Conservation (phyloP, 768 basidiomycete genomes). For the Suillus bovinus region DNA sequence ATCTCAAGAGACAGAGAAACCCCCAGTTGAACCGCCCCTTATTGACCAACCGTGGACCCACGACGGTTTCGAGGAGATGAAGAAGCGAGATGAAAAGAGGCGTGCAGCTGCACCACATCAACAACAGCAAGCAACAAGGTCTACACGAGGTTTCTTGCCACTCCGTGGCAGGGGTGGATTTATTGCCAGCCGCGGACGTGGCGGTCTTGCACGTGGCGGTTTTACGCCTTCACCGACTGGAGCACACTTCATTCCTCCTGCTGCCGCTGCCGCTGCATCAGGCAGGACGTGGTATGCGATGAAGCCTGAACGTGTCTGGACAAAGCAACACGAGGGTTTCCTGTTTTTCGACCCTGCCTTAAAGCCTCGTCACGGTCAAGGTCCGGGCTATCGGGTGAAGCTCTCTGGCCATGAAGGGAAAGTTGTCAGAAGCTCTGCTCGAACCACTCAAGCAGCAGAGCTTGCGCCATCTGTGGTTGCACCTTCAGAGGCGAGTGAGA, state of each 20-base stretch:
- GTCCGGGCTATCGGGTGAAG: conserved; percentile 58
- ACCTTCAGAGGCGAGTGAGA: conserved; percentile 45
- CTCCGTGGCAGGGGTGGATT: conserved; percentile 52
- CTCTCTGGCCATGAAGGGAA: conserved; percentile 50
- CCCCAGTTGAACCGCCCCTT: conserved; percentile 44
- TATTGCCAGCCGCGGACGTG: conserved; percentile 43
- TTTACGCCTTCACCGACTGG: conserved; percentile 31
- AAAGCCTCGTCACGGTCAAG: conserved; percentile 59
- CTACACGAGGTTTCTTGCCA: conserved; percentile 35
- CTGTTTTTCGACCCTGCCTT: conserved; percentile 64
- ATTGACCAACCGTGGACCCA: conserved; percentile 79
- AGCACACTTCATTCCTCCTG: conserved; percentile 29
- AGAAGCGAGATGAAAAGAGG: conserved; percentile 64
- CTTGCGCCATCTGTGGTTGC: conserved; percentile 19
- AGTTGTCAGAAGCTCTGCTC: conserved; percentile 43
- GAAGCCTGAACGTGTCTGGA: conserved; percentile 83
- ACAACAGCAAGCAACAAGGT: conserved; percentile 31
- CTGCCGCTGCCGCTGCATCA: conserved; percentile 23
- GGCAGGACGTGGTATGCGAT: conserved; percentile 66
- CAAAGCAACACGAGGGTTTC: conserved; percentile 77
- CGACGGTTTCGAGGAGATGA: conserved; percentile 89
- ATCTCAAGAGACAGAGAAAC: conserved; percentile 22
- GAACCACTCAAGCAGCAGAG: conserved; percentile 9
- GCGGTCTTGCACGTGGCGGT: conserved; percentile 48
- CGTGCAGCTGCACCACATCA: conserved; percentile 37